These are phyloP conservation scores for Tulasnella sp. DNA, from an alignment of 768 basidiomycete species.

Conservation along the genomic window DNA sequence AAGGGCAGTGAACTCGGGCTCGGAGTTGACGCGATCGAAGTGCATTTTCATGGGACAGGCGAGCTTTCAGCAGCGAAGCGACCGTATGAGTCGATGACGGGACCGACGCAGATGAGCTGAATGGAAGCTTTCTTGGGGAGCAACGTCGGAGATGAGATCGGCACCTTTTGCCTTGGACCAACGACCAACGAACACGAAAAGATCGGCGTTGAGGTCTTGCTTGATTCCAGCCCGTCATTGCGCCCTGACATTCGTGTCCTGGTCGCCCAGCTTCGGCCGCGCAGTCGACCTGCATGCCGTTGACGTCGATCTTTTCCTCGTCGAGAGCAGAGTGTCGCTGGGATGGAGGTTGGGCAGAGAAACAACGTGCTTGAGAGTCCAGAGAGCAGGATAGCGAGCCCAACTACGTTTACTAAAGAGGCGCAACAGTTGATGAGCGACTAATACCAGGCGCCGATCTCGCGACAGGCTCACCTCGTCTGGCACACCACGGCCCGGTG, in stretches of 20 bases:
- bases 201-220: constrained; percentile 80
- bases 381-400: constrained; percentile 93
- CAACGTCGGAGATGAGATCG: constrained; percentile 87
- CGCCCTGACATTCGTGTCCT: constrained; percentile 80
- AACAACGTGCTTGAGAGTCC: constrained; percentile 93
- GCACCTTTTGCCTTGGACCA: constrained; percentile 99
- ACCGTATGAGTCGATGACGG: constrained; percentile 91
- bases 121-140: constrained; percentile 79
- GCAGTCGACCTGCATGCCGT: constrained; percentile 68
- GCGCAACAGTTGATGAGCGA: background rate
- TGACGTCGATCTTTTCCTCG: constrained; percentile 60
- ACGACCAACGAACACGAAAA: constrained; percentile 94
- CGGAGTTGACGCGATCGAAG: constrained; percentile 89
- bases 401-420: constrained; percentile 72
- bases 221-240: constrained; percentile 94
- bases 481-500: constrained; percentile 95
- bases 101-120: constrained; percentile 83
- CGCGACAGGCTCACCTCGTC: constrained; percentile 50
- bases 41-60: constrained; percentile 90
- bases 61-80: constrained; percentile 93
- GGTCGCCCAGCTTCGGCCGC: constrained; percentile 84
- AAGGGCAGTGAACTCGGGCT: constrained; percentile 90
- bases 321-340: constrained; percentile 86
- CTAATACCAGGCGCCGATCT: background rate
- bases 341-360: constrained; percentile 90